Conservation (phyloP, 352 stramenopile genomes). For the Globisporangium middletonii region DNA sequence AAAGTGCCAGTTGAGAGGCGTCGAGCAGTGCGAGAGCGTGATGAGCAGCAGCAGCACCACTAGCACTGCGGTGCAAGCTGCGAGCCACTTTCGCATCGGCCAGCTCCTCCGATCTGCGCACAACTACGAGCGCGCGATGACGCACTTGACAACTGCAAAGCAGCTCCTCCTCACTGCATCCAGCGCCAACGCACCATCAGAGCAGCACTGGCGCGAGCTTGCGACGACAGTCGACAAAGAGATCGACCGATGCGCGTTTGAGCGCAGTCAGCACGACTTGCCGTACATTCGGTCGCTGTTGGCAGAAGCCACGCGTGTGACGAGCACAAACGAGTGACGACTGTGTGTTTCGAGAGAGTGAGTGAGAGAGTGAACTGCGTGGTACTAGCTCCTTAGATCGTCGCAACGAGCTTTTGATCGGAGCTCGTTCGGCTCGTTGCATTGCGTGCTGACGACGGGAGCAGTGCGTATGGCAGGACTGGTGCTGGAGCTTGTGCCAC, state of each 20-base stretch:
- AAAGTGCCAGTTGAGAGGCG: constrained; percentile 25
- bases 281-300: constrained; percentile 34
- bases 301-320: not conserved
- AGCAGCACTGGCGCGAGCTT: not conserved
- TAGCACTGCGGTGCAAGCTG: constrained; percentile 6
- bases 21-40: constrained; percentile 39
- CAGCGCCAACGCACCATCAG: too few relatives aligned
- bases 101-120: constrained; percentile 43
- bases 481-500: not conserved
- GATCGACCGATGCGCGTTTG: constrained; percentile 54
- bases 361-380: not conserved
- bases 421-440: constrained; percentile 1
- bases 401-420: constrained; percentile 12
- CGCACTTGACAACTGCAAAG: constrained; percentile 8
- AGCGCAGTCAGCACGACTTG: constrained; percentile 53
- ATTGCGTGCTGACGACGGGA: not conserved
- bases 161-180: constrained; percentile 10
- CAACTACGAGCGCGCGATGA: constrained; percentile 45
- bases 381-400: constrained; percentile 8
- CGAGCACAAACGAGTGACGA: not conserved
- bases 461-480: not conserved
- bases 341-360: too few relatives aligned
- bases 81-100: constrained; percentile 42
- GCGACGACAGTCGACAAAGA: constrained; percentile 37
- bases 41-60: constrained; percentile 25